phyloP scores from a whole-genome alignment of 495 filamentous ascomycete genomes.

The Chaetomium tenue region DNA sequence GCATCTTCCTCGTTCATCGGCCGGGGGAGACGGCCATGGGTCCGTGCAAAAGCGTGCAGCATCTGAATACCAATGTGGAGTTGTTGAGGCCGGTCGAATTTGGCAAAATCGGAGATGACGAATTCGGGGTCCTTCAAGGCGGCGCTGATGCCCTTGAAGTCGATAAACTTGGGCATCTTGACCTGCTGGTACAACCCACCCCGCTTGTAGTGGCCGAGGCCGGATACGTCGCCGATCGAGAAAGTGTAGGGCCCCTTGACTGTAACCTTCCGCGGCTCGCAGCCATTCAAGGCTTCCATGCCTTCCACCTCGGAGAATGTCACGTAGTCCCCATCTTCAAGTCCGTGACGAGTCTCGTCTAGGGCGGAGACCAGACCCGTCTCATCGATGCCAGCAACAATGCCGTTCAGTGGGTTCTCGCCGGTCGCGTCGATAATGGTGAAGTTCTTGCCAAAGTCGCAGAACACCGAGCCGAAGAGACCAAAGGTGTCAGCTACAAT shows the following conservation, averaged over 20 bases:
- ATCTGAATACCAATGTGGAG: slow-evolving; percentile 93
- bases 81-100: slow-evolving; percentile 90
- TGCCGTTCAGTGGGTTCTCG: slow-evolving; percentile 82
- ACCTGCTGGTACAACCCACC: slow-evolving; percentile 92
- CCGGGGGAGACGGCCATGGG: slow-evolving; percentile 69
- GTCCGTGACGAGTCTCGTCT: slow-evolving; percentile 91
- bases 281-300: slow-evolving; percentile 84
- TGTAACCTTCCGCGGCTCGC: slow-evolving; percentile 79
- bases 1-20: slow-evolving; percentile 86
- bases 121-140: slow-evolving; percentile 85
- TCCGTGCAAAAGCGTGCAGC: slow-evolving; percentile 75
- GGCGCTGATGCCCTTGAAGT: slow-evolving; percentile 75
- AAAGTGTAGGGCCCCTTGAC: slow-evolving; percentile 98
- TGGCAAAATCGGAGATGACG: slow-evolving; percentile 92
- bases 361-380: slow-evolving; percentile 90
- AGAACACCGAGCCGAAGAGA: slow-evolving; percentile 93
- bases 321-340: slow-evolving; percentile 95
- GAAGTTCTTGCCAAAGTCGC: slow-evolving; percentile 94
- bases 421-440: slow-evolving; percentile 85
- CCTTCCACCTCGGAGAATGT: slow-evolving; percentile 91
- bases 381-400: slow-evolving; percentile 83
- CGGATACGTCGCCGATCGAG: slow-evolving; percentile 89
- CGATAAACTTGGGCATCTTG: slow-evolving; percentile 93
- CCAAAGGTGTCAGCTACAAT: slow-evolving; percentile 87
- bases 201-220: slow-evolving; percentile 76